phyloP scores from a whole-genome alignment of 208 protist genomes.

The Trichomonas vaginalis region DNA sequence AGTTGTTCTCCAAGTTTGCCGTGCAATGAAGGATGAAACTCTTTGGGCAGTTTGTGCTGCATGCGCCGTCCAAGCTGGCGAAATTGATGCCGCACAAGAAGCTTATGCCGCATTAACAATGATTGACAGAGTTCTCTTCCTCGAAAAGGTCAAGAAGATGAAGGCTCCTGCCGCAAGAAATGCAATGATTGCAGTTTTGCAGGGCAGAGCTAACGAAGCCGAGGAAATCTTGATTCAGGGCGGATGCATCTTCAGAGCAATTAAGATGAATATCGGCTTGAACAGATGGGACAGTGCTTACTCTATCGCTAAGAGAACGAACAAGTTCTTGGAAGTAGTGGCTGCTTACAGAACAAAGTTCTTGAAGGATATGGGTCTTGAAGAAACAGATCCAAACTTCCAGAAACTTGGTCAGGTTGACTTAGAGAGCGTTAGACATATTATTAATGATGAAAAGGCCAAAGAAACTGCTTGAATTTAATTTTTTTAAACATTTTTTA shows the following conservation, averaged over 20 bases:
- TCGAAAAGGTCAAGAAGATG: constrained; percentile 24
- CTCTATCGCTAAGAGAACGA: constrained; percentile 9
- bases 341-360: constrained; percentile 19
- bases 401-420: not conserved
- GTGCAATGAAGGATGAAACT: not conserved
- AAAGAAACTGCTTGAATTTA: not conserved
- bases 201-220: constrained; percentile 18
- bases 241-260: constrained; percentile 16
- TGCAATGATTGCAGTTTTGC: constrained; percentile 22
- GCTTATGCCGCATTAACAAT: constrained; percentile 18
- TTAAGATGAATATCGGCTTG: constrained; percentile 21
- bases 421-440: not conserved
- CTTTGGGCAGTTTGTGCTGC: constrained; percentile 23
- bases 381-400: constrained; percentile 24
- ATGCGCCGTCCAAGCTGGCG: constrained; percentile 19
- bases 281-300: constrained; percentile 19
- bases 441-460: not conserved
- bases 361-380: constrained; percentile 18
- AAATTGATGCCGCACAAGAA: constrained; percentile 24
- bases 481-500: not conserved
- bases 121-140: constrained; percentile 17
- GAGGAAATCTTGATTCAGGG: constrained; percentile 21
- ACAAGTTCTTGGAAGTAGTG: constrained; percentile 20
- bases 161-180: constrained; percentile 2
- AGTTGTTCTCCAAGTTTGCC: not conserved